These are phyloP conservation scores for Pseudogymnoascus sp. DNA, from an alignment of 2,329 filamentous ascomycete genomes.

Conservation along the genomic window DNA sequence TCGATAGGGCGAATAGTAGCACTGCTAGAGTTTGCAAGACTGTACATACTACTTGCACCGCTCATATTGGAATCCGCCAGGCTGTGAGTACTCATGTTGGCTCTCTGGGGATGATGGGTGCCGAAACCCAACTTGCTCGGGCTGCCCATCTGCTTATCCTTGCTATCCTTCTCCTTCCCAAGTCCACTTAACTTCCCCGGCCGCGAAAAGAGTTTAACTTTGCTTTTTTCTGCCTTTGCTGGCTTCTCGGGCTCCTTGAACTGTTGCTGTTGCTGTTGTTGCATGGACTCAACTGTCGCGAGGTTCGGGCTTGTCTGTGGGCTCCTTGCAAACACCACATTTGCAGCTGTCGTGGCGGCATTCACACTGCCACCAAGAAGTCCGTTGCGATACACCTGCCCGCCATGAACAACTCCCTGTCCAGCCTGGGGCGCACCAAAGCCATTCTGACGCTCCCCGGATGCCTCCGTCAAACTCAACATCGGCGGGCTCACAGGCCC, in stretches of 20 bases:
- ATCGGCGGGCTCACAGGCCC: slow-evolving; percentile 52
- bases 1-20: slow-evolving; percentile 64
- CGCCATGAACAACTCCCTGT: slow-evolving; percentile 23
- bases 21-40: slow-evolving; percentile 64
- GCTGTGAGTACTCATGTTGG: slow-evolving; percentile 63
- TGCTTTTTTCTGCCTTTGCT: slow-evolving; percentile 58
- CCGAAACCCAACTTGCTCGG: slow-evolving; percentile 58
- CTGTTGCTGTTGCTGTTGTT: slow-evolving; percentile 1
- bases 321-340: slow-evolving; percentile 62
- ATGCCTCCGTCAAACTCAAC: slow-evolving; percentile 56
- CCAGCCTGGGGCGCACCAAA: slow-evolving; percentile 32
- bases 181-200: slow-evolving; percentile 62
- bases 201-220: slow-evolving; percentile 73
- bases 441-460: slow-evolving; percentile 47
- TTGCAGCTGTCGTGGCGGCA: slow-evolving; percentile 63
- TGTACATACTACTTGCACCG: slow-evolving; percentile 57
- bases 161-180: slow-evolving; percentile 53
- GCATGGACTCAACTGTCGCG: background rate
- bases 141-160: slow-evolving; percentile 60
- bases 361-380: slow-evolving; percentile 50
- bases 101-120: slow-evolving; percentile 37
- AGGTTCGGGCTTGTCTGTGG: slow-evolving; percentile 21
- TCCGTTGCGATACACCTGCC: slow-evolving; percentile 48
- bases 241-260: slow-evolving; percentile 45
- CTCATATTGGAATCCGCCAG: slow-evolving; percentile 48